These are phyloP conservation scores for Lentinula sp. DNA, from an alignment of 768 basidiomycete genomes.

Conservation along the genomic window DNA sequence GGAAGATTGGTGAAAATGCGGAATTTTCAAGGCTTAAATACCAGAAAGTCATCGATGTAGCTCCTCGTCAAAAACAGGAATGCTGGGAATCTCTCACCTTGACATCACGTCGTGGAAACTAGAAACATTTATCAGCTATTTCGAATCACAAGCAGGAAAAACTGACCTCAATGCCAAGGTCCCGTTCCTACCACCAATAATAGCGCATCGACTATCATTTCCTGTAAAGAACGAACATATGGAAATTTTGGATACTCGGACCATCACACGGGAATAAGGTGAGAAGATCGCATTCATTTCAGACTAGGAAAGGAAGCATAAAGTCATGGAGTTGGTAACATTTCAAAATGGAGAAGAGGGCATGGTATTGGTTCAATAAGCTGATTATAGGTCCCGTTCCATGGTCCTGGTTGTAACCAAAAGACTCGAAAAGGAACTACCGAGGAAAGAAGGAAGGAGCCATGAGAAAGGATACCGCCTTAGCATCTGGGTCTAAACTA, in stretches of 20 bases:
- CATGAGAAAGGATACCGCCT: neutral
- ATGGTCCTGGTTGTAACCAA: neutral
- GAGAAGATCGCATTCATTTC: neutral
- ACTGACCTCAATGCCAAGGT: neutral
- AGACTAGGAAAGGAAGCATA: neutral
- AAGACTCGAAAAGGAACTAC: neutral
- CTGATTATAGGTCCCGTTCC: neutral
- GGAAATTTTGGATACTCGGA: slow-evolving; percentile 1
- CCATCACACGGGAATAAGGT: slow-evolving; percentile 1
- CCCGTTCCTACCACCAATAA: neutral
- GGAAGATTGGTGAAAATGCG: neutral
- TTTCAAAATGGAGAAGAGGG: no score
- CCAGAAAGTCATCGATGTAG: neutral
- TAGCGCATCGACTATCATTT: neutral
- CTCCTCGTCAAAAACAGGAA: neutral
- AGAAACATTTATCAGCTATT: neutral
- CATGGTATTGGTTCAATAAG: no score
- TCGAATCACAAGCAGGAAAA: neutral
- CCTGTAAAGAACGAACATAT: neutral
- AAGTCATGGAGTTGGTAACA: neutral
- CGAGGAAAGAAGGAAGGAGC: neutral
- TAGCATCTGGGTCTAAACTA: neutral
- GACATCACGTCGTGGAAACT: neutral
- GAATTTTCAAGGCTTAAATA: slow-evolving; percentile 2
- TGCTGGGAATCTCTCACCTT: neutral